Evolutionary conservation across 2,329 filamentous ascomycete genomes (phyloP).

Genomic region (Colletotrichum musicola): DNA sequence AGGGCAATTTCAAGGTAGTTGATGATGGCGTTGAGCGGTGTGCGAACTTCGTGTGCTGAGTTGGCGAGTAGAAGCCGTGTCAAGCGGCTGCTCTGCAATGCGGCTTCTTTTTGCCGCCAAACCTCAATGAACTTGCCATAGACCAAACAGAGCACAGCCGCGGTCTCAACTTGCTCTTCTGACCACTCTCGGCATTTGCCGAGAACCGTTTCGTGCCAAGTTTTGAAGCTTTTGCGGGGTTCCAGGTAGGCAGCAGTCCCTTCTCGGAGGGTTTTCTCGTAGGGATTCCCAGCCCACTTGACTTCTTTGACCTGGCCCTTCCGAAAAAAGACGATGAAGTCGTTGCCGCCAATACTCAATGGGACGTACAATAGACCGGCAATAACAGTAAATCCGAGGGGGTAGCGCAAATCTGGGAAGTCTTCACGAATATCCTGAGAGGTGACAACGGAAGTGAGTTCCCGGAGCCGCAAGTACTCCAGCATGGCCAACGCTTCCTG

Average conservation of each 20-base stretch:
- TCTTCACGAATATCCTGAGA: slow-evolving; percentile 82
- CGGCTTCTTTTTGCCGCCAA: slow-evolving; percentile 90
- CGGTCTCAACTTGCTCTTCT: slow-evolving; percentile 89
- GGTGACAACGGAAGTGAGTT: slow-evolving; percentile 79
- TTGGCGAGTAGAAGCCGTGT: slow-evolving; percentile 85
- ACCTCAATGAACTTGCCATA: slow-evolving; percentile 93
- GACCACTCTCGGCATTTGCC: slow-evolving; percentile 90
- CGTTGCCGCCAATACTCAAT: slow-evolving; percentile 78
- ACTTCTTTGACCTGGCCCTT: slow-evolving; percentile 80
- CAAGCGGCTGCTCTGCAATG: slow-evolving; percentile 83
- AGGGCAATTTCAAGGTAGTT: slow-evolving; percentile 94
- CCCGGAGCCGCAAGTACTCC: slow-evolving; percentile 84
- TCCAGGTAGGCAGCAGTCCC: slow-evolving; percentile 82
- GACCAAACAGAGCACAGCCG: slow-evolving; percentile 86
- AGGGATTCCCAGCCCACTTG: slow-evolving; percentile 89
- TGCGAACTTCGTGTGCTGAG: slow-evolving; percentile 91
- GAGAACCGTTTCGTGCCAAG: slow-evolving; percentile 84
- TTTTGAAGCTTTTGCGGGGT: slow-evolving; percentile 82
- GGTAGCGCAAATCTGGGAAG: slow-evolving; percentile 84
- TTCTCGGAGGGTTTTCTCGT: slow-evolving; percentile 80
- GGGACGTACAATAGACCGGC: slow-evolving; percentile 87
- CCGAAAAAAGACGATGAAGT: slow-evolving; percentile 95
- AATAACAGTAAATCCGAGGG: slow-evolving; percentile 82
- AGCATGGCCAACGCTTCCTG: slow-evolving; percentile 88
- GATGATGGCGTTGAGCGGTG: slow-evolving; percentile 92